phyloP scores from a whole-genome alignment of 1,284 basidiomycete species.

The Marasmius fiardii region DNA sequence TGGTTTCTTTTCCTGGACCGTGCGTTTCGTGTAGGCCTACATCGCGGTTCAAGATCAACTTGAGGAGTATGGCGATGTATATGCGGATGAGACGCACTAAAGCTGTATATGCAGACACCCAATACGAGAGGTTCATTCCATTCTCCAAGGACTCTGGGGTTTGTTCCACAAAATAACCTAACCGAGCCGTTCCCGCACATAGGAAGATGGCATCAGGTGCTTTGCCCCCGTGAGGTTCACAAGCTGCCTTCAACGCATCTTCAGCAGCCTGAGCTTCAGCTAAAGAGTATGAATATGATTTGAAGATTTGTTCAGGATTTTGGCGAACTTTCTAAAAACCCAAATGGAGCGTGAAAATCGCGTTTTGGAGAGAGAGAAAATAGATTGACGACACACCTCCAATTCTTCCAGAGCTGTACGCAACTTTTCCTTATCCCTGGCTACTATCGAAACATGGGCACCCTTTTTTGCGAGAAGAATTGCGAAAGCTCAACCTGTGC shows the following conservation, averaged over 20 bases:
- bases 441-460: conserved; percentile 81
- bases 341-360: background rate
- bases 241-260: conserved; percentile 61
- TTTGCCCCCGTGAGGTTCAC: conserved; percentile 45
- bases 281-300: conserved; percentile 63
- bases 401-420: conserved; percentile 55
- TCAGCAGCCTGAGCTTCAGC: conserved; percentile 44
- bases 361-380: background rate
- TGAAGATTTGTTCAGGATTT: conserved; percentile 52
- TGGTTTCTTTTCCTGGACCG: background rate
- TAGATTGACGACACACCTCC: conserved; percentile 43
- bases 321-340: conserved; percentile 40
- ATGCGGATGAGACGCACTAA: background rate
- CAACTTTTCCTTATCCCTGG: conserved; percentile 63
- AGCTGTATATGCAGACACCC: conserved; percentile 77
- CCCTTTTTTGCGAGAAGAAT: conserved; percentile 66
- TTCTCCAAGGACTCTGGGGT: conserved; percentile 53
- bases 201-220: conserved; percentile 76
- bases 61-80: background rate
- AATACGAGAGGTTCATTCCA: conserved; percentile 66
- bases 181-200: conserved; percentile 71
- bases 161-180: conserved; percentile 73
- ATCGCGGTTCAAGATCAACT: too few species aligned
- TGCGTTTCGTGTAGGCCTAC: background rate
- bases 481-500: conserved; percentile 75